Conservation (phyloP, 164 flowering plant species). For the Annona cherimola region DNA sequence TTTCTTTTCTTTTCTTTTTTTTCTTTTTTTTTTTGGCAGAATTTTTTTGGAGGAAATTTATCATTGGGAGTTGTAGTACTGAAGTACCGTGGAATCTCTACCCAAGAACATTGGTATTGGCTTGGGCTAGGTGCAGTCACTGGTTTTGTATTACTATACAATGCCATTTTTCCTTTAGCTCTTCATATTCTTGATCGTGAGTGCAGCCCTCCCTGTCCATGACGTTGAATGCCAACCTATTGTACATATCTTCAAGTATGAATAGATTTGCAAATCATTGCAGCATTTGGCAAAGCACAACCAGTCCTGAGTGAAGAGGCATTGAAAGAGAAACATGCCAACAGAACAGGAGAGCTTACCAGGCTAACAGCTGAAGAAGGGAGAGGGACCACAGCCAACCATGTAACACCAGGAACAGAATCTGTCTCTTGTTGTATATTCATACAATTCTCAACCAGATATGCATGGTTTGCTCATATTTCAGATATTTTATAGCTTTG, state of each 20-base stretch:
- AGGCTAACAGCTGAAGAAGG: slow-evolving; percentile 11
- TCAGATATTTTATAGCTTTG: background rate
- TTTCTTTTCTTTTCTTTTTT: background rate
- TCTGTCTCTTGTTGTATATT: background rate
- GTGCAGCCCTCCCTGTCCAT: slow-evolving; percentile 6
- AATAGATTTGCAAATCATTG: slow-evolving; percentile 9
- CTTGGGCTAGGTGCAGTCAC: slow-evolving; percentile 28
- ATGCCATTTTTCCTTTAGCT: slow-evolving; percentile 19
- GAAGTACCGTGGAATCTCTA: slow-evolving; percentile 20
- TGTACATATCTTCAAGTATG: background rate
- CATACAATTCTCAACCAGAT: background rate
- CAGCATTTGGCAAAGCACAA: slow-evolving; percentile 23
- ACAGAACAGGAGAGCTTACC: slow-evolving; percentile 6
- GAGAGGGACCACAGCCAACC: background rate
- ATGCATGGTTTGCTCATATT: background rate
- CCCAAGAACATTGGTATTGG: slow-evolving; percentile 34
- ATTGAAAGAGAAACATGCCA: slow-evolving; percentile 7
- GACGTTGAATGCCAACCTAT: background rate
- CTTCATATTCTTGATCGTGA: slow-evolving; percentile 30
- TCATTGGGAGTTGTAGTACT: slow-evolving; percentile 23
- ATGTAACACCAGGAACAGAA: background rate
- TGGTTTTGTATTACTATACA: slow-evolving; percentile 27
- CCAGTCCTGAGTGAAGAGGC: slow-evolving; percentile 7
- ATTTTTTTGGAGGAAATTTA: slow-evolving; percentile 7
- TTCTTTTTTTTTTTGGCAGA: background rate